Percentiles rank a stretch among this genome's conserved stretches.
Evolutionary conservation across 805 yeast species (phyloP).

Genomic region (Lipomyces oligophaga): DNA sequence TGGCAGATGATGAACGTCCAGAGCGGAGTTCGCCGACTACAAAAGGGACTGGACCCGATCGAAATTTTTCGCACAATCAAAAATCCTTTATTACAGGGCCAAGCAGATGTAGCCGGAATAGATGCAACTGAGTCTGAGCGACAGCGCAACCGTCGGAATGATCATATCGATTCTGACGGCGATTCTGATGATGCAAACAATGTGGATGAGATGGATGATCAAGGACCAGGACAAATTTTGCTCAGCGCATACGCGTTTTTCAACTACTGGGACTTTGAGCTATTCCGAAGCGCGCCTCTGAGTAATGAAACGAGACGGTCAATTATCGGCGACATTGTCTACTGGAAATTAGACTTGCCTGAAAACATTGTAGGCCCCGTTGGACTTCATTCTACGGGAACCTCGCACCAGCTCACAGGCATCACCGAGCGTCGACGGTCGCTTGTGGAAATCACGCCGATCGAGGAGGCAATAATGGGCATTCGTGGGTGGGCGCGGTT

Average conservation of each 20-base stretch:
- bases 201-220: conserved; percentile 2
- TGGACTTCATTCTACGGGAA: conserved; percentile 14
- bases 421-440: conserved; percentile 25
- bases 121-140: not conserved
- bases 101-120: not conserved
- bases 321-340: conserved; percentile 26
- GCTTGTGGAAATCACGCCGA: conserved; percentile 21
- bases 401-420: conserved; percentile 26
- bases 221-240: conserved; percentile 3
- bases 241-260: conserved; percentile 24
- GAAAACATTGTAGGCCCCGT: conserved; percentile 24
- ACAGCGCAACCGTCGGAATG: not conserved
- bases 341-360: conserved; percentile 24
- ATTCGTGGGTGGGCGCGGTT: conserved; percentile 27
- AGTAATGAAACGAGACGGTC: conserved; percentile 23
- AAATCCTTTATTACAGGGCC: no score
- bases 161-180: not conserved
- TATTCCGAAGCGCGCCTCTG: conserved; percentile 23
- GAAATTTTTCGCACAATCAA: conserved; percentile 10
- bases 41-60: conserved; percentile 21
- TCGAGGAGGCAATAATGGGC: conserved; percentile 24
- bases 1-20: conserved; percentile 30
- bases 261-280: conserved; percentile 29
- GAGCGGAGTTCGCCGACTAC: conserved; percentile 14
- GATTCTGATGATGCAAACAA: not conserved